Base-by-base conservation (phyloP, 768 basidiomycete genomes). In the Lepiota venenata region DNA sequence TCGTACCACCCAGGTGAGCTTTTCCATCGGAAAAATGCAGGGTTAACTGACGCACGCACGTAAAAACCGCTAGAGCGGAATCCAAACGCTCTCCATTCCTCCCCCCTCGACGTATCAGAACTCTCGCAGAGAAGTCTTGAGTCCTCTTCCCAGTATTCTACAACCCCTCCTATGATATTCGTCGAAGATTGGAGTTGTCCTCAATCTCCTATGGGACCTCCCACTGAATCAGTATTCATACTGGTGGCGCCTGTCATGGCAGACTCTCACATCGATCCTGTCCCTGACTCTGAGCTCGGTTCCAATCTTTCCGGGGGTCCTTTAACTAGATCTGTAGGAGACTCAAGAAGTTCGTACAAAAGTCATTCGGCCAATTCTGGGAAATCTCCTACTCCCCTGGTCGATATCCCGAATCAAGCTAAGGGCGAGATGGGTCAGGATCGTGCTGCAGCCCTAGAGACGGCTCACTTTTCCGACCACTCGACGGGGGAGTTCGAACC, bases 161-260 rank as follows among this genome's bases (percentile, higher is more conserved):
- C 14, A 2, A 12, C 15, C 4, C 38, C 38, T 29, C 52, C 52
- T 15, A 41, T 18, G 4, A 54, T 54, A 27, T 37, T 38, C 18
- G 21, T 54, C 20, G 52, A 54, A 47, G 52, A 54, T 29, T 54
- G 52, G 52, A 54, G 52, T 21, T 42, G 35, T 5, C 36, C 45
- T 21, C 37, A 16, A 3, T 25, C 37, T 29, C 16, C 44, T 4
- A 18, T 22, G 15, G 15, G 3, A 10, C 15, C 21, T 21, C 36
- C 35, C 5, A 3, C 4, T 35, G 14, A 15, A 6, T 12, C 37
- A n/a, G 18, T 7, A 16, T 27, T 44, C 18, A 5, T 29, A 4
- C 22, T 25, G 7, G 37, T 14, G 6, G 12, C 45, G 21, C 14
- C 16, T 29, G 15, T 39, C 2, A 18, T n/a, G 1, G 27, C 38